phyloP scores from a whole-genome alignment of 2,329 filamentous ascomycete genomes.

The Aureobasidium sp. region DNA sequence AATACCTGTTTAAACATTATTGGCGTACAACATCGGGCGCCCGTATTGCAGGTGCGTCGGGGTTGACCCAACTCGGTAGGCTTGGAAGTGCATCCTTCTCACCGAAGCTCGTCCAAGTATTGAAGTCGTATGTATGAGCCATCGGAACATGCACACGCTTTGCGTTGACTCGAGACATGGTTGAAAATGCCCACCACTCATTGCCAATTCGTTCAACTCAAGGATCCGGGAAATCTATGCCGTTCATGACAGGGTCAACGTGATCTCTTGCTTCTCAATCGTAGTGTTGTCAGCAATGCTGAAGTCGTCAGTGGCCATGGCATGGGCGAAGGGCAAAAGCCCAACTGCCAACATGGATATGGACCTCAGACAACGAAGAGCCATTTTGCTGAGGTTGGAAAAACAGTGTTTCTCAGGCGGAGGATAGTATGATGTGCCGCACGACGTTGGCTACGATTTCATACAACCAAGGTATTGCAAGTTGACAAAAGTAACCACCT shows the following conservation, averaged over 20 bases:
- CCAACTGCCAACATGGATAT: not conserved
- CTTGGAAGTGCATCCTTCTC: conserved; percentile 25
- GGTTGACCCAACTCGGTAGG: conserved; percentile 22
- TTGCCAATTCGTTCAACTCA: conserved; percentile 24
- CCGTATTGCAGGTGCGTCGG: conserved; percentile 22
- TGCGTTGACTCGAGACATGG: conserved; percentile 17
- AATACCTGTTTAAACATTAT: conserved; percentile 17
- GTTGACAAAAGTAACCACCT: not conserved
- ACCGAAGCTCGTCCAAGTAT: conserved; percentile 20
- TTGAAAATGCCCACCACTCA: conserved; percentile 30
- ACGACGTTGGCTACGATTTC: not conserved
- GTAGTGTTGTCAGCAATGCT: not conserved
- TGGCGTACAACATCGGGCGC: conserved; percentile 26
- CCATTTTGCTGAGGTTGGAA: not conserved
- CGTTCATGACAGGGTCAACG: conserved; percentile 7
- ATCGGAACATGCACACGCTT: conserved; percentile 26
- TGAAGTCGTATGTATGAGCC: conserved; percentile 27
- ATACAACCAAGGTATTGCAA: not conserved
- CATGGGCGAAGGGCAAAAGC: not conserved
- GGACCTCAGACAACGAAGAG: not conserved
- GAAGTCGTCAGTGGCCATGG: not conserved
- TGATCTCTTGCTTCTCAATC: not conserved
- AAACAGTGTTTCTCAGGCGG: not conserved
- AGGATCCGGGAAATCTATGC: conserved; percentile 23
- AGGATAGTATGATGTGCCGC: not conserved